Percentiles rank a stretch among this genome's conserved stretches.
Evolutionary conservation across 2,329 filamentous ascomycete genomes (phyloP).

Genomic region (Botrytis medusae): DNA sequence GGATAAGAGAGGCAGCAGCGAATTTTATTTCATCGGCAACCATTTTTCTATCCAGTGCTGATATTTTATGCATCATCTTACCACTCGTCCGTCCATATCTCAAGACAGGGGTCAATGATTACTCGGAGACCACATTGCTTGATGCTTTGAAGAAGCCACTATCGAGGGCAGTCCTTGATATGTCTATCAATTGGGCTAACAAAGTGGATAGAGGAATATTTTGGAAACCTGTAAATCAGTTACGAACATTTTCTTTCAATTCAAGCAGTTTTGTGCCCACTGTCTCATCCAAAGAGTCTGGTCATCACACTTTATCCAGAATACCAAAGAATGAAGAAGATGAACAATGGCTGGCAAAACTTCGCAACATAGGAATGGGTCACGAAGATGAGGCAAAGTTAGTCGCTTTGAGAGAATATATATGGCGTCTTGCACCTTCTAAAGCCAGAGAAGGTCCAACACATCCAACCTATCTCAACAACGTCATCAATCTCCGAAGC

Average conservation of each 20-base stretch:
- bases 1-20: slow-evolving; percentile 88
- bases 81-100: slow-evolving; percentile 81
- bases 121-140: slow-evolving; percentile 72
- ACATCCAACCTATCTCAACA: slow-evolving; percentile 54
- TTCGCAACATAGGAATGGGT: slow-evolving; percentile 80
- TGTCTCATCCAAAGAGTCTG: slow-evolving; percentile 57
- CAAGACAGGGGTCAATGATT: slow-evolving; percentile 67
- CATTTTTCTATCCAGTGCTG: slow-evolving; percentile 73
- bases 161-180: slow-evolving; percentile 76
- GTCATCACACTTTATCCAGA: slow-evolving; percentile 58
- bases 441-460: slow-evolving; percentile 44
- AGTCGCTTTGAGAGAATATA: slow-evolving; percentile 81
- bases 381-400: slow-evolving; percentile 88
- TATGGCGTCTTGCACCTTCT: slow-evolving; percentile 79
- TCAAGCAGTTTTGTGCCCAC: slow-evolving; percentile 54
- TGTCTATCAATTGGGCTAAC: slow-evolving; percentile 80
- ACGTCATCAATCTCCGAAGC: slow-evolving; percentile 71
- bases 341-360: slow-evolving; percentile 83
- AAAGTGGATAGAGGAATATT: slow-evolving; percentile 81
- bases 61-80: slow-evolving; percentile 78
- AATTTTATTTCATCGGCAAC: slow-evolving; percentile 79
- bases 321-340: slow-evolving; percentile 84
- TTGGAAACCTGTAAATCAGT: slow-evolving; percentile 75
- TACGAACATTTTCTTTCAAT: slow-evolving; percentile 67
- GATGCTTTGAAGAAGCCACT: slow-evolving; percentile 82